Conservation (phyloP, 306 rosid genomes). For the Begonia fuchsioides region DNA sequence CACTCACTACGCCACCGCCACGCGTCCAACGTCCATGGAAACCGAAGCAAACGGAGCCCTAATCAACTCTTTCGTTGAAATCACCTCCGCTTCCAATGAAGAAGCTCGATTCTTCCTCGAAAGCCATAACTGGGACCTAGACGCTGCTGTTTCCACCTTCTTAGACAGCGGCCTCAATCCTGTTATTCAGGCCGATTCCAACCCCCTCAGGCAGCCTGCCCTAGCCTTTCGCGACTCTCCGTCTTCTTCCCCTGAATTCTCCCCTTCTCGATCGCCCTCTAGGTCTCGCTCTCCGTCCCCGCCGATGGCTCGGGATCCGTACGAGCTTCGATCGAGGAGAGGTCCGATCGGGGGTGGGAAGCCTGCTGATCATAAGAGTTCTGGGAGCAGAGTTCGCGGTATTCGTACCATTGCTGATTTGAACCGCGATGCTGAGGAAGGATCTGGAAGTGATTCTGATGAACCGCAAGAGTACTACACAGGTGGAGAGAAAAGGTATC, state of each 20-base stretch:
- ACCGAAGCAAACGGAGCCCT: constrained; percentile 16
- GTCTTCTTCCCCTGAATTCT: constrained; percentile 14
- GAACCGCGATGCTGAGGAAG: constrained; percentile 29
- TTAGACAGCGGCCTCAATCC: constrained; percentile 24
- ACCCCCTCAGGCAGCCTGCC: constrained; percentile 5
- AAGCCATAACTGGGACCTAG: constrained; percentile 72
- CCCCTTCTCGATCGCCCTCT: constrained; percentile 10
- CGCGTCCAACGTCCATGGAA: constrained; percentile 4
- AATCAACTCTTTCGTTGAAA: constrained; percentile 59
- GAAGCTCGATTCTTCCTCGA: constrained; percentile 81
- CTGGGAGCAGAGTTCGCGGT: constrained; percentile 24
- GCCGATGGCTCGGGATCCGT: constrained; percentile 30
- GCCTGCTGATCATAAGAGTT: constrained; percentile 20
- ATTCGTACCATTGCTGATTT: constrained; percentile 56
- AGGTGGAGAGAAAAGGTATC: constrained; percentile 85
- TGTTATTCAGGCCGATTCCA: background rate
- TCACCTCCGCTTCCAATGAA: constrained; percentile 57
- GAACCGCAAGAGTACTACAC: constrained; percentile 67
- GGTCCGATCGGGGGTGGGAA: constrained; percentile 16
- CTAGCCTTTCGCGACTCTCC: constrained; percentile 5
- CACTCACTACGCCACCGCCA: too few relatives aligned
- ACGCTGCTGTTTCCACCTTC: constrained; percentile 80
- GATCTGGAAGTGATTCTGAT: constrained; percentile 51
- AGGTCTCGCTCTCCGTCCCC: constrained; percentile 24
- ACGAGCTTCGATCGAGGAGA: constrained; percentile 63